A percentile compares a stretch with the other conserved stretches of the same genome.
phyloP scores from a whole-genome alignment of 1,284 basidiomycete genomes.

The Mycosarcoma mackinlayi region DNA sequence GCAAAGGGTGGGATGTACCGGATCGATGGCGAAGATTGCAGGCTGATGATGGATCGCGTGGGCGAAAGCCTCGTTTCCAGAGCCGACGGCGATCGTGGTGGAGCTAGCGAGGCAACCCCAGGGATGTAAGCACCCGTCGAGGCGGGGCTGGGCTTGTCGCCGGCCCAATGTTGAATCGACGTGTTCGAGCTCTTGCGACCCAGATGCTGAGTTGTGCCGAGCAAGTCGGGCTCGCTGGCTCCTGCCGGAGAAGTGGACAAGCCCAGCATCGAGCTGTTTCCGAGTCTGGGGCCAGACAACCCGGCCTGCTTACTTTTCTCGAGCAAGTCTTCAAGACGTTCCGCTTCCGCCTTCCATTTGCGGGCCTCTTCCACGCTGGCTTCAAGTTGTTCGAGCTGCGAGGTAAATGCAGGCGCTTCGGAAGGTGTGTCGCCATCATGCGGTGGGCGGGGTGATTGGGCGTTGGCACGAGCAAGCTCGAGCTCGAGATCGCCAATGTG shows the following conservation, averaged over 20 bases:
- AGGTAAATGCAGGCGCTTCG: neutral
- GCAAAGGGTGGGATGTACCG: conserved; percentile 42
- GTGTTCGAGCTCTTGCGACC: conserved; percentile 17
- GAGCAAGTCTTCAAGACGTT: conserved; percentile 18
- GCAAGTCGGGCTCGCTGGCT: neutral
- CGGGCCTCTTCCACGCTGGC: conserved; percentile 15
- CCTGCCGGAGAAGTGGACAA: conserved; percentile 29
- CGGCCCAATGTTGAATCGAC: conserved; percentile 16
- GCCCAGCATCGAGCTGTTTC: conserved; percentile 32
- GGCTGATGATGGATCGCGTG: conserved; percentile 33
- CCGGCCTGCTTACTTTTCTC: conserved; percentile 4
- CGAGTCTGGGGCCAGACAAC: conserved; percentile 18
- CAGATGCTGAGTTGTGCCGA: conserved; percentile 16
- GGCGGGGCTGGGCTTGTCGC: conserved; percentile 19
- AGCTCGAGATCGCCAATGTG: conserved; percentile 59
- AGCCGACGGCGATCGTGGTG: conserved; percentile 31
- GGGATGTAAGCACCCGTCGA: neutral
- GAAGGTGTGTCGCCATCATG: conserved; percentile 14
- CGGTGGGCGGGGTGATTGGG: conserved; percentile 10
- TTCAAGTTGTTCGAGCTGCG: conserved; percentile 11
- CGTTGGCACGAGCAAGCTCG: conserved; percentile 46
- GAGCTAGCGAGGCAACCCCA: conserved; percentile 18
- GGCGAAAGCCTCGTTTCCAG: conserved; percentile 35
- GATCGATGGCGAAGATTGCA: conserved; percentile 35
- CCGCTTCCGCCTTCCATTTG: conserved; percentile 26